Base-by-base conservation (phyloP, 306 rosid genomes). In the Heteromeles arbutifolia region DNA sequence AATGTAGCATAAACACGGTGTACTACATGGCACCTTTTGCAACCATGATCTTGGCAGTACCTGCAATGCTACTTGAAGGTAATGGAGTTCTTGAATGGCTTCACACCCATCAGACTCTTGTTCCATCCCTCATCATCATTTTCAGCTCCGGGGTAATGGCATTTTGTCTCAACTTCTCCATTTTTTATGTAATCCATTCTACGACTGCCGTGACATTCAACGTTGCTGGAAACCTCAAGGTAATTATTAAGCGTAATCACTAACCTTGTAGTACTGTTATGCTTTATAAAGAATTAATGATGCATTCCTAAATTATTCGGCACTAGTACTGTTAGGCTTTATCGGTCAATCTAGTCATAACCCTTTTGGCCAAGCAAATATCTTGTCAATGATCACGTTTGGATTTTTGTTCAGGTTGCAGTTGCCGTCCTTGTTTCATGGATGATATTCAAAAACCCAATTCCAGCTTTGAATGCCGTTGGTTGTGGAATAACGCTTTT, bases 201-300 rank as follows among this genome's bases (percentile, higher is more conserved):
- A 95, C 98, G 45, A 95, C 95, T 69, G 98, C 97, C 26, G 98
- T 95, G 9, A 95, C 97, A 24, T 95, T 95, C 87, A 95, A 95
- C 32, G 98, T 95, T 37, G 98, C 98, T 58, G 98, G 98, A 73
- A 95, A 95, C 84, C 97, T 95, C 50, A 95, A 95, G 98, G 98
- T 92, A 85, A 89, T 15, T 41, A 37, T 9, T 6, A 39, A 25
- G 25, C 45, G 28, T 1, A 15, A 14, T 26, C 61, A 74, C 77
- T 61, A 44, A 5, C 77, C 13, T 44, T 44, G 59, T 18, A 22
- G 59, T 25, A 25, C 25, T 22, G 6, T 37, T 9, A 32, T 57
- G 10, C 5, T 65, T 32, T 87, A 78, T 64, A 37, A 37, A 37
- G 41, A 37, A 8, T 37, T 37, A 37, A 37, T 37, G 41, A 37